Conservation (phyloP, 495 filamentous ascomycete genomes). For the Penicillium longicatenatum region DNA sequence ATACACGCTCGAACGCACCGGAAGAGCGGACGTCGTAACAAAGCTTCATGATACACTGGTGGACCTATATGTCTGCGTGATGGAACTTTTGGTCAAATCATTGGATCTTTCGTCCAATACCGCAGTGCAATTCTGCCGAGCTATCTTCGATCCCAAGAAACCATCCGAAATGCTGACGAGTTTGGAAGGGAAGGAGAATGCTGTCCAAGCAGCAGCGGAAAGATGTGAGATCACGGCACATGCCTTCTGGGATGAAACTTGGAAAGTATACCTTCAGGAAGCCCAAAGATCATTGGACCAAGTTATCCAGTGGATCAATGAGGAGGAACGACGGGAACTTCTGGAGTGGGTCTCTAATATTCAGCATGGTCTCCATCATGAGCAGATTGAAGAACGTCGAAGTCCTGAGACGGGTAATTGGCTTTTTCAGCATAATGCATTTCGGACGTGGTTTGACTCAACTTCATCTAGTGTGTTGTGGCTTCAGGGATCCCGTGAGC, state of each 20-base stretch:
- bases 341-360: not conserved
- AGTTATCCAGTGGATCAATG: not conserved
- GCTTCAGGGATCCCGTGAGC: slow-evolving; percentile 1
- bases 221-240: not conserved
- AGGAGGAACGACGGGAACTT: not conserved
- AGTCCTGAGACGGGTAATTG: not conserved
- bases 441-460: not conserved
- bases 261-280: not conserved
- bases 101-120: not conserved
- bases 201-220: not conserved
- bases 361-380: not conserved
- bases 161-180: not conserved
- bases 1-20: not conserved
- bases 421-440: not conserved
- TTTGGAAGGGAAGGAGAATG: not conserved
- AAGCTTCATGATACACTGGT: not conserved
- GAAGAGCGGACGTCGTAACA: not conserved
- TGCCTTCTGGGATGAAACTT: not conserved
- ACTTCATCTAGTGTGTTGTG: not conserved
- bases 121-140: not conserved
- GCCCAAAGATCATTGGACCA: not conserved
- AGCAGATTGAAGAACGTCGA: not conserved
- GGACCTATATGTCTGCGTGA: not conserved
- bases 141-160: not conserved
- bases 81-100: not conserved